Conservation (phyloP, 1,284 basidiomycete species). For the Gomphus sp. region DNA sequence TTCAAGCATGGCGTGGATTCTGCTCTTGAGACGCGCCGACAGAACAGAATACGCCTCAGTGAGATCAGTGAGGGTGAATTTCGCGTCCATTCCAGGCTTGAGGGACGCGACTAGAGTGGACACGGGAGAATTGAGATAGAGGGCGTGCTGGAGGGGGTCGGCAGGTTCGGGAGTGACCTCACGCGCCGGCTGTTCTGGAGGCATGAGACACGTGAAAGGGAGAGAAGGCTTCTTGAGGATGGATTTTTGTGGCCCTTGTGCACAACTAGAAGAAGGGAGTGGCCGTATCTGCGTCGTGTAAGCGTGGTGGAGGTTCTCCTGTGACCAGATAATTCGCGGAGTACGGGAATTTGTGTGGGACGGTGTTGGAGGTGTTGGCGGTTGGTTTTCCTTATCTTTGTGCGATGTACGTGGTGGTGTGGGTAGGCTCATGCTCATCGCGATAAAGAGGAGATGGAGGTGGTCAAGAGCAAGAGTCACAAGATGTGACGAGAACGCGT, state of each 20-base stretch:
- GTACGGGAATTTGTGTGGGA: neutral
- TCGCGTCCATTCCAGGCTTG: constrained; percentile 15
- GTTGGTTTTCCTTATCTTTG: constrained; percentile 39
- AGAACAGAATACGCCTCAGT: constrained; percentile 66
- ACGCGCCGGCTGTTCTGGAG: constrained; percentile 34
- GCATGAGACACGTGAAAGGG: constrained; percentile 19
- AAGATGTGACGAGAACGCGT: constrained; percentile 1
- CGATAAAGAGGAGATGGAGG: constrained; percentile 1
- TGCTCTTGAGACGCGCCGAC: constrained; percentile 47
- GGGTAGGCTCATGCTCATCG: constrained; percentile 18
- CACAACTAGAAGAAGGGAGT: constrained; percentile 24
- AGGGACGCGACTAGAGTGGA: constrained; percentile 42
- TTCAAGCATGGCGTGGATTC: constrained; percentile 38
- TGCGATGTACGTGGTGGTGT: constrained; percentile 60
- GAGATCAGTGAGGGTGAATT: constrained; percentile 37
- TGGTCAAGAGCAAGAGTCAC: neutral
- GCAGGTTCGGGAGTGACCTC: constrained; percentile 63
- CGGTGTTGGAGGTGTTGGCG: constrained; percentile 4
- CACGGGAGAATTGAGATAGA: constrained; percentile 55
- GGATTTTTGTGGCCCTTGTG: constrained; percentile 40
- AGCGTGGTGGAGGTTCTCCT: constrained; percentile 43
- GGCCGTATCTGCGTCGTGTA: neutral
- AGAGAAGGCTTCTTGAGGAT: constrained; percentile 50
- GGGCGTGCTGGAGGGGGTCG: constrained; percentile 51
- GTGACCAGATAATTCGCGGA: constrained; percentile 49